Evolutionary conservation across 1,284 basidiomycete species (phyloP).

Genomic region (Ganoderma multipileum): DNA sequence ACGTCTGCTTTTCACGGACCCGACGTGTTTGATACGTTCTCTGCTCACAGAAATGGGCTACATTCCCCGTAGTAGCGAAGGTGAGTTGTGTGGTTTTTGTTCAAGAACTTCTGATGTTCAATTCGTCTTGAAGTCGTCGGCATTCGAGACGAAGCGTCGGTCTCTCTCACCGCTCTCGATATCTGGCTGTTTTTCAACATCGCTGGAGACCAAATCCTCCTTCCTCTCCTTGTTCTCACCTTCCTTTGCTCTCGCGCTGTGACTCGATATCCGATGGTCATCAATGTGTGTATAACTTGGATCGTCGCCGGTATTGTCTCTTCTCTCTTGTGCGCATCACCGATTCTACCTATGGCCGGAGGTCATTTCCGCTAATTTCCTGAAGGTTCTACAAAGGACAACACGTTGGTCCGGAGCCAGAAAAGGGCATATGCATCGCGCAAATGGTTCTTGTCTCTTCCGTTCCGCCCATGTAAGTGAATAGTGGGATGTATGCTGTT

Average conservation of each 20-base stretch:
- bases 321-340: conserved; percentile 47
- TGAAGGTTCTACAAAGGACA: conserved; percentile 43
- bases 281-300: conserved; percentile 63
- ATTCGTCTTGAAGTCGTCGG: conserved; percentile 25
- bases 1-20: neutral
- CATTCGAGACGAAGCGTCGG: conserved; percentile 27
- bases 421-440: conserved; percentile 47
- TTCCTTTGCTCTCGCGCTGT: conserved; percentile 50
- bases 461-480: conserved; percentile 51
- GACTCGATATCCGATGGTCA: conserved; percentile 51
- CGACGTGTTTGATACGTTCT: neutral
- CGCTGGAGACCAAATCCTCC: conserved; percentile 53
- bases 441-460: conserved; percentile 53
- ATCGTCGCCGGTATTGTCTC: conserved; percentile 40
- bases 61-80: conserved; percentile 4
- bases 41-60: neutral
- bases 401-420: conserved; percentile 48
- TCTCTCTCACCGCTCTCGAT: conserved; percentile 32
- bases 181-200: conserved; percentile 56
- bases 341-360: neutral
- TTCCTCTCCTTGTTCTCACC: conserved; percentile 57
- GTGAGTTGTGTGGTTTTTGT: conserved; percentile 9
- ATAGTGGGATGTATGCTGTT: neutral
- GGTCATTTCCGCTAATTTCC: neutral
- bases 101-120: neutral